A percentile compares a stretch with the other conserved stretches of the same genome.
Conservation (phyloP, 179 eudicot species). For the Heliamphora pulchella region DNA sequence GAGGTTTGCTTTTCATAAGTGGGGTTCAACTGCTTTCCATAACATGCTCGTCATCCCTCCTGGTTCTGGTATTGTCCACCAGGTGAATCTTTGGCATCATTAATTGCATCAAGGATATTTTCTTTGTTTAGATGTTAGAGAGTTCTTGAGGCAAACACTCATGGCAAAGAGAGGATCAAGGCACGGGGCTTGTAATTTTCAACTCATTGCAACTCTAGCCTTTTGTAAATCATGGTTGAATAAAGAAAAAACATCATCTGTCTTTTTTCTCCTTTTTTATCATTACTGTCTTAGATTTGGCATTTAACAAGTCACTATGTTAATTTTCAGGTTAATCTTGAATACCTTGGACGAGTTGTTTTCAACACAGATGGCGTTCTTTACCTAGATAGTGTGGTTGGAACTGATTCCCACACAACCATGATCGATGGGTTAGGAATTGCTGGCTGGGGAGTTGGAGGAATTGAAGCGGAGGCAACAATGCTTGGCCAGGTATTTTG, state of each 20-base stretch:
- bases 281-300: neutral
- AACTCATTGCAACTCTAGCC: neutral
- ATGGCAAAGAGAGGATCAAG: neutral
- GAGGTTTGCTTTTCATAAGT: slow-evolving; percentile 80
- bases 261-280: neutral
- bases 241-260: neutral
- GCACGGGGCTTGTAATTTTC: neutral
- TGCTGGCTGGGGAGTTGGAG: slow-evolving; percentile 99
- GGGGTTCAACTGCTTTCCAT: slow-evolving; percentile 89
- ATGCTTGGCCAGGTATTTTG: slow-evolving; percentile 88
- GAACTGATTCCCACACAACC: slow-evolving; percentile 91
- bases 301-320: neutral
- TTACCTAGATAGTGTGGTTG: slow-evolving; percentile 92
- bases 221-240: neutral
- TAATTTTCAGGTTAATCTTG: slow-evolving; percentile 68
- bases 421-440: slow-evolving; percentile 95
- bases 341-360: slow-evolving; percentile 89
- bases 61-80: slow-evolving; percentile 95
- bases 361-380: slow-evolving; percentile 73
- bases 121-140: neutral
- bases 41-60: slow-evolving; percentile 97
- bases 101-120: neutral
- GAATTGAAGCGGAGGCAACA: slow-evolving; percentile 87
- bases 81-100: slow-evolving; percentile 38
- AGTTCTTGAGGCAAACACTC: too few species aligned